Base-by-base conservation (phyloP, 305 asterid genomes). In the Rubia occidens region DNA sequence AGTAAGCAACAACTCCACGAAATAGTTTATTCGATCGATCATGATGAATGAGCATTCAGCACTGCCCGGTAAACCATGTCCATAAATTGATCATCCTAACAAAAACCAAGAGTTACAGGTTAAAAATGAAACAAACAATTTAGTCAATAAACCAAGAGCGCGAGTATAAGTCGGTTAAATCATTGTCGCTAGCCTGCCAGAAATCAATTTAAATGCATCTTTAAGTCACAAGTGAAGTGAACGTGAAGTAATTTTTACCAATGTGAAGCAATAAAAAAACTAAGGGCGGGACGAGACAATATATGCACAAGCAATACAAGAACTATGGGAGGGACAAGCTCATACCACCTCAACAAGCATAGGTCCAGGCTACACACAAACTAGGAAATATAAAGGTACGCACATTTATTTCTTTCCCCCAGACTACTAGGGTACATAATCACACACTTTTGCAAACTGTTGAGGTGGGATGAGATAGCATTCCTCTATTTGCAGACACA, bases 61-160 rank as follows among this genome's bases (percentile, higher is more conserved):
- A 87, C 56, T 29, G 96, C 96, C 72, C 60, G 82, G 82, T 81
- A 82, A 64, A 89, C 85, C 88, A 84, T 80, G 81, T 87, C 92
- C 47, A 89, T 83, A 76, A 89, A 89, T 74, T 83, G 86, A 77
- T 85, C 72, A 60, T 89, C 96, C 95, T 89, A 73, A 55, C 29
- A 73, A 60, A 73, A 47, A 44, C 55, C 60, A 67, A 17, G 55
- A 49, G 0, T 11, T 40, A 14, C 24, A 47, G 5, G 24, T 21
- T 44, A 51, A 60, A 51, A 42, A 24, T 21, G 64, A 43, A 17
- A 17, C 47, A 40, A 35, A 2, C 44, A 49, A 15, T 11, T 26
- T 3, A 32, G 13, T 43, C 13, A 11, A 53, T 20, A 29, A 58
- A 45, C 13, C 4, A 45, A 17, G 43, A 24, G n/a, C 42, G 44